These are phyloP conservation scores for Lyophyllum atratum DNA, from an alignment of 768 basidiomycete species.

Conservation along the genomic window DNA sequence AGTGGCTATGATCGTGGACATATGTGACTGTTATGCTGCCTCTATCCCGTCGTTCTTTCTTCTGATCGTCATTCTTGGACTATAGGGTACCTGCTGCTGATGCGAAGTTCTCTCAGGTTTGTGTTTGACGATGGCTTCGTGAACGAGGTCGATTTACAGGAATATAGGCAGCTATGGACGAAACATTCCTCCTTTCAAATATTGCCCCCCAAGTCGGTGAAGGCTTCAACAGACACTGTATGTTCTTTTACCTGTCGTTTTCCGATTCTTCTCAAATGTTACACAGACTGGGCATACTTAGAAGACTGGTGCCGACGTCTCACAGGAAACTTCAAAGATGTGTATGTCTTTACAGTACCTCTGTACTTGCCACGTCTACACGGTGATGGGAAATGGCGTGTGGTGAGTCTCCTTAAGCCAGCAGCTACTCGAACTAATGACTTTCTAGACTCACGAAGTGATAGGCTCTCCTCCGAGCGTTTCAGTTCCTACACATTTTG, in stretches of 20 bases:
- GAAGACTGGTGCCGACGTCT: constrained; percentile 95
- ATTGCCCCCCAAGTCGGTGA: constrained; percentile 98
- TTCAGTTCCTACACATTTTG: constrained; percentile 96
- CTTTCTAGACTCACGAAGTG: constrained; percentile 81
- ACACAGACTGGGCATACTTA: constrained; percentile 91
- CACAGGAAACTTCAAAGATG: constrained; percentile 86
- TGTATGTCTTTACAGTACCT: constrained; percentile 97
- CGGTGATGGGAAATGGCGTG: constrained; percentile 91
- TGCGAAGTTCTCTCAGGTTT: constrained; percentile 83
- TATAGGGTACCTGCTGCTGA: constrained; percentile 94
- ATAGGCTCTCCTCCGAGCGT: constrained; percentile 91
- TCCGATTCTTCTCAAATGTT: neutral
- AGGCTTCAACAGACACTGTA: constrained; percentile 97
- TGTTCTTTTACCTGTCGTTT: constrained; percentile 23
- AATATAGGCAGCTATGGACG: constrained; percentile 86
- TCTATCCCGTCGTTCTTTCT: neutral
- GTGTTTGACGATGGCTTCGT: constrained; percentile 7
- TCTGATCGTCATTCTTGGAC: constrained; percentile 1
- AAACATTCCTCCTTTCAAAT: constrained; percentile 93
- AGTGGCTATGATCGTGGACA: constrained; percentile 97
- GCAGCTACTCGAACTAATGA: neutral
- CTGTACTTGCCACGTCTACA: constrained; percentile 90
- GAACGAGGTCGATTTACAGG: neutral
- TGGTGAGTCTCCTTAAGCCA: constrained; percentile 58
- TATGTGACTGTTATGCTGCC: constrained; percentile 63